Percentiles rank a stretch among this genome's conserved stretches.
phyloP scores from a whole-genome alignment of 2,329 filamentous ascomycete species.

The Raffaelea arxii region DNA sequence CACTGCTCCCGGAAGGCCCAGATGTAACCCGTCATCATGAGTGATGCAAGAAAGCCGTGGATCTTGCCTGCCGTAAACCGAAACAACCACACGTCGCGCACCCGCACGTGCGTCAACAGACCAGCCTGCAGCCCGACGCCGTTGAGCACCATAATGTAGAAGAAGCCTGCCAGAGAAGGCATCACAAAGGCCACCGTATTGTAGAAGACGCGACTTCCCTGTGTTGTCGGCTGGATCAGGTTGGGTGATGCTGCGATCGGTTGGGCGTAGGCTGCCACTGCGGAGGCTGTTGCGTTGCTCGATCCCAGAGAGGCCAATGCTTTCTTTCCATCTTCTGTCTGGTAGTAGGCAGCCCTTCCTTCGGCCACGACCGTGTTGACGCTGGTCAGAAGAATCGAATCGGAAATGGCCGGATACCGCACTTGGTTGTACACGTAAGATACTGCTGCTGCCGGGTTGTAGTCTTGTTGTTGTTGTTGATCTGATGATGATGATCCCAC shows the following conservation, averaged over 20 bases:
- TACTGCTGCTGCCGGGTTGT: slow-evolving; percentile 22
- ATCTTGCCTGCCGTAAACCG: slow-evolving; percentile 16
- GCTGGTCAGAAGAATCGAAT: slow-evolving; percentile 18
- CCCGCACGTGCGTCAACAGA: not conserved
- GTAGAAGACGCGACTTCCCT: slow-evolving; percentile 23
- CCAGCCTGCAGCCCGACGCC: slow-evolving; percentile 14
- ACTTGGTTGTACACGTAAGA: slow-evolving; percentile 27
- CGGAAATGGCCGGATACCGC: slow-evolving; percentile 22
- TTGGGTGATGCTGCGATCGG: slow-evolving; percentile 20
- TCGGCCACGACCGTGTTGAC: slow-evolving; percentile 7
- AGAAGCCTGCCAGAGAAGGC: slow-evolving; percentile 23
- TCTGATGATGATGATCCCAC: too few species aligned
- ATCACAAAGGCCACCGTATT: slow-evolving; percentile 30
- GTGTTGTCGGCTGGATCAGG: slow-evolving; percentile 22
- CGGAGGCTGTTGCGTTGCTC: slow-evolving; percentile 11
- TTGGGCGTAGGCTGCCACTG: slow-evolving; percentile 12
- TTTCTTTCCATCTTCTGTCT: slow-evolving; percentile 12
- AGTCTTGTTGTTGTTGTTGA: slow-evolving; percentile 18
- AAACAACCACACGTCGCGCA: slow-evolving; percentile 13
- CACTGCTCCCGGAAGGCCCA: slow-evolving; percentile 35
- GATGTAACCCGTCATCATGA: slow-evolving; percentile 28
- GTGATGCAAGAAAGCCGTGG: slow-evolving; percentile 24
- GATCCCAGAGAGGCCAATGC: slow-evolving; percentile 17
- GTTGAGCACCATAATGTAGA: slow-evolving; percentile 20
- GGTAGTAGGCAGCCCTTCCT: slow-evolving; percentile 12